Evolutionary conservation across 2,329 filamentous ascomycete genomes (phyloP), one percentile per base, ranked within the genome.

Genomic region (Paraphaeosphaeria sporulosa): DNA sequence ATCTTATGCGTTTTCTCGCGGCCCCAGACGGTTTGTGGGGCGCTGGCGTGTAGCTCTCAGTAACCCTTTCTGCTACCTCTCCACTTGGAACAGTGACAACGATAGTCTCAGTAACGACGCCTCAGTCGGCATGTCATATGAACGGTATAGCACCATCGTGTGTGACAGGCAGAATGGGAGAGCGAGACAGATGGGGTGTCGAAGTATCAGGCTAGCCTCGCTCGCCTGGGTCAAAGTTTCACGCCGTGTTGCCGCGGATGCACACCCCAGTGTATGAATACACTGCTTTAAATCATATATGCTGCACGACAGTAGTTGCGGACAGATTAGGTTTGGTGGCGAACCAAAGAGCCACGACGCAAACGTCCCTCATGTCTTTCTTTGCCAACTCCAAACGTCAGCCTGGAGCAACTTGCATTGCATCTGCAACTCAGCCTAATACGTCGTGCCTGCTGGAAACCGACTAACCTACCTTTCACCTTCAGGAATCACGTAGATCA

Each of bases 1-100:
- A 58, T 48, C 47, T 58, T 30, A 54, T 46, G 40, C 51, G 51
- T 40, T 55, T 55, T 12, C 46, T 15, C 21, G 40, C 13, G 25
- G 51, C 17, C 4, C 17, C n/a, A 10, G 43, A 21, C 15, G 13
- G 8, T 2, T 40, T 25, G 27, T n/a, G 30, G 12, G 9, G n/a
- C n/a, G 25, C 23, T 36, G 46, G 15, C 8, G n/a, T 19, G 32
- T 38, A 21, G 32, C 48, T 51, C 32, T 38, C 32, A 7, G 10
- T 51, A 0, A 38, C 19, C 10, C 32, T 23, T 19, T 51, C 48
- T 17, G 48, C 48, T 32, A 51, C 9, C 27, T 27, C 47, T 21
- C 47, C 47, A 12, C 47, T 34, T 12, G 47, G 9, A 7, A 34
- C 34, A 19, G 47, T 27, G 25, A 49, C 27, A 4, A 32, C 25